Evolutionary conservation across 148 eudicot genomes (phyloP).

Genomic region (Mesembryanthemum crystallinum): DNA sequence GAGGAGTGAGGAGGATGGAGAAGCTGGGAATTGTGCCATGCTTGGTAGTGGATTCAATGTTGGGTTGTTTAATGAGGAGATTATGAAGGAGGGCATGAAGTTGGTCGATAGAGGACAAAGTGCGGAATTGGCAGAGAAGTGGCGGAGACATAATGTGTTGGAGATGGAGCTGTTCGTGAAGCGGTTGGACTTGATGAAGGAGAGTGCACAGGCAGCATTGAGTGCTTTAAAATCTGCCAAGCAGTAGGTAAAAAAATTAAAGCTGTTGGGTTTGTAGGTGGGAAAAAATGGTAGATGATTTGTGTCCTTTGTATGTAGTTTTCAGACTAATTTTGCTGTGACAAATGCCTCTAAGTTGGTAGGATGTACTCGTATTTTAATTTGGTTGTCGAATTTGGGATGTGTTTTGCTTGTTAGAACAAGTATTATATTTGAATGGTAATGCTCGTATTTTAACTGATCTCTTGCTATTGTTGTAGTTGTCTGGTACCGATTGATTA

Average conservation of each 20-base stretch:
- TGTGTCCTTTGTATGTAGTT: not conserved
- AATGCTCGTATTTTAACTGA: not conserved
- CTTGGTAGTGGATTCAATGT: not conserved
- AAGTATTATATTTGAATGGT: not conserved
- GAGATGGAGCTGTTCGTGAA: constrained; percentile 16
- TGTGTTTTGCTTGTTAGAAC: not conserved
- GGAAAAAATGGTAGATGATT: not conserved
- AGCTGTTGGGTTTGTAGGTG: not conserved
- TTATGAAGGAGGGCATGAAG: constrained; percentile 25
- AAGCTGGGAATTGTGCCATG: not conserved
- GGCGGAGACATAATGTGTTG: constrained; percentile 22
- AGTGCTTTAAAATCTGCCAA: constrained; percentile 20
- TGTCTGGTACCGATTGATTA: not conserved
- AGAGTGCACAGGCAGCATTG: constrained; percentile 16
- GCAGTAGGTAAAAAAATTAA: not conserved
- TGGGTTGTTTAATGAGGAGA: constrained; percentile 2
- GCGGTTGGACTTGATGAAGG: constrained; percentile 17
- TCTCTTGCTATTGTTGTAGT: not conserved
- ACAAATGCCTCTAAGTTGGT: not conserved
- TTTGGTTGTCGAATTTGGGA: not conserved
- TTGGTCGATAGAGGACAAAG: constrained; percentile 18
- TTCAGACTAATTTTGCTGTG: not conserved
- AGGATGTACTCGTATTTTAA: not conserved
- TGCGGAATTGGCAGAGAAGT: constrained; percentile 29
- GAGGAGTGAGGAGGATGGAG: not conserved